Evolutionary conservation across 2,329 filamentous ascomycete species (phyloP), one percentile per base, ranked within the genome.

Genomic region (Verticillium alfalfae): DNA sequence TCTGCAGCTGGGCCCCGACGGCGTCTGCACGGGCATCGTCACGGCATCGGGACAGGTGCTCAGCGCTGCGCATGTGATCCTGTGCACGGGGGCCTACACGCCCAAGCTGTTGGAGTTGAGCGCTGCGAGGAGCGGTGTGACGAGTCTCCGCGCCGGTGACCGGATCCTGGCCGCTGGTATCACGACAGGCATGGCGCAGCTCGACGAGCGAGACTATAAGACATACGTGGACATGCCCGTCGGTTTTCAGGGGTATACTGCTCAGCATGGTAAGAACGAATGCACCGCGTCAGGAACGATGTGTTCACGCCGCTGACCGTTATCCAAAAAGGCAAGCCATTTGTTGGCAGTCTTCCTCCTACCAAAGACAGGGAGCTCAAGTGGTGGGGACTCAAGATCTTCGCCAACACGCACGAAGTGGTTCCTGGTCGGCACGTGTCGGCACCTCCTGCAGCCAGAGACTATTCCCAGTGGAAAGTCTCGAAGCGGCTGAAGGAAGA

Each of bases 381-480:
- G 69, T 87, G 83, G 81, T 88, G 85, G 84, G 84, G 84, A 16
- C 79, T 82, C 60, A 82, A 78, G 60, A 86, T 87, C 64, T 87
- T 88, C 72, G 79, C 72, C 58, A 87, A 87, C 71, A 83, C 79
- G 0, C 74, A 74, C 16, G 80, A 84, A 62, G 76, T 83, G 7
- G 65, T 82, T 52, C 81, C 84, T 1, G 84, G 84, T 0, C 79
- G 79, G 5, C 72, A 74, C 57, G 72, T 88, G 57, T 89, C 86
- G 3, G 79, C 79, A 18, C 86, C 86, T 1, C 87, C 87, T 0
- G 68, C 78, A 1, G 74, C 76, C 37, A 71, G 72, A 13, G 86
- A 88, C 66, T 89, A 89, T 67, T 79, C 76, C 6, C 86, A 89
- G 67, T 89, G 87, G 86, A 78, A 85, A 34, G 83, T 88, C 1